Conservation (phyloP, 225 moss, liverwort and hornwort genomes). For the Physcomitrium patens region DNA sequence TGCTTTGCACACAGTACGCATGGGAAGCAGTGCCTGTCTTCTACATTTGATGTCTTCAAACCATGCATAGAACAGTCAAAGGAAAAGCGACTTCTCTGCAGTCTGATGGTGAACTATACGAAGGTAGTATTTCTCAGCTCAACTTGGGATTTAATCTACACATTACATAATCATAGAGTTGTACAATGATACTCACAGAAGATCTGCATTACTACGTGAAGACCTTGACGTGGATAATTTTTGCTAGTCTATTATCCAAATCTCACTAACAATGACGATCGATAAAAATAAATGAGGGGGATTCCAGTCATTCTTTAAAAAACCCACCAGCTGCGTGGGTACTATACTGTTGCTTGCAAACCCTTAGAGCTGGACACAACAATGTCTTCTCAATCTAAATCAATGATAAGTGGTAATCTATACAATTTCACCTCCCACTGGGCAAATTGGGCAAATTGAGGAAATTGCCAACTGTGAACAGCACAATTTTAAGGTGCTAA, state of each 20-base stretch:
- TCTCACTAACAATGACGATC: not conserved
- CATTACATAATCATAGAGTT: too few species aligned
- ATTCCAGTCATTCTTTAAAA: not conserved
- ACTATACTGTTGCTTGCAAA: not conserved
- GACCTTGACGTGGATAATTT: too few species aligned
- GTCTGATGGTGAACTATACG: too few species aligned
- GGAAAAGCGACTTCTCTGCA: too few species aligned
- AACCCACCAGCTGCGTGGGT: not conserved
- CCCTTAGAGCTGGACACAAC: slow-evolving; percentile 21
- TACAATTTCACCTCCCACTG: slow-evolving; percentile 13
- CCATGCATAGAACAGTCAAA: too few species aligned
- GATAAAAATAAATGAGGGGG: not conserved
- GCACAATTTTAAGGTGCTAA: slow-evolving; percentile 3
- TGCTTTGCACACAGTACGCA: too few species aligned
- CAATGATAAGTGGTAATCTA: slow-evolving; percentile 25
- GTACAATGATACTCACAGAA: too few species aligned
- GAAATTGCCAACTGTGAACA: slow-evolving; percentile 26
- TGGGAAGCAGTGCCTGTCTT: too few species aligned
- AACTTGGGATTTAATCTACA: too few species aligned
- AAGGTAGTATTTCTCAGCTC: too few species aligned
- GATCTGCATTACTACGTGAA: too few species aligned
- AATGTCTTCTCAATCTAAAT: slow-evolving; percentile 25
- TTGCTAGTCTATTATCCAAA: not conserved
- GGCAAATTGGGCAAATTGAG: slow-evolving; percentile 20
- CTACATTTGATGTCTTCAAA: too few species aligned